Evolutionary conservation across 768 basidiomycete genomes (phyloP), one percentile per base, ranked within the genome.

Genomic region (Mycena leptocephala): DNA sequence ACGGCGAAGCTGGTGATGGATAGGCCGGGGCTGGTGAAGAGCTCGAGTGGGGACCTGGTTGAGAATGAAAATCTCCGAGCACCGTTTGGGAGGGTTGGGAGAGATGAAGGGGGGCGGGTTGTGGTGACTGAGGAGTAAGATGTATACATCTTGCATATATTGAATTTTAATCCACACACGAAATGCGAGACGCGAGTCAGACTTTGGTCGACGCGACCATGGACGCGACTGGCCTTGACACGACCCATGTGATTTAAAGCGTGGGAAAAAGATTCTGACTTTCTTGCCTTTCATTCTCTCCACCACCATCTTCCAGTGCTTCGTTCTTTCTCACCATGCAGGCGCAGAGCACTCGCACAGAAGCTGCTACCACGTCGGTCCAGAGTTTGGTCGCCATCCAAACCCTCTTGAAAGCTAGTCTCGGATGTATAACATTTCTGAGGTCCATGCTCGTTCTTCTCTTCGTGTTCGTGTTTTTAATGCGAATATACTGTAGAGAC

Each of bases 391-490:
- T 90, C 51, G 92, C 92, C 24, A 91, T 96, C 14, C 91, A 95
- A 80, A 95, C 94, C 14, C 86, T 96, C 53, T 85, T 96, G 8
- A 89, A 88, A 74, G 94, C 95, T 11, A 93, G 94, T 13, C 83
- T 96, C 55, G 94, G 94, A 0, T 94, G 94, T 69, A 94, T 96
- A 69, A 91, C 94, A 20, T 96, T 93, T 82, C 84, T 96, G 72
- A 91, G 95, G 95, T 92, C 77, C 37, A 73, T 48, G 13, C 32
- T 22, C 39, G 43, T 18, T 26, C 63, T 63, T 61, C 72, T 16
- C 51, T 22, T 71, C 33, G 9, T 10, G 24, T 58, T 61, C 24
- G 13, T 33, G 55, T 51, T 55, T 62, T 69, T 77, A 41, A 78
- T 16, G 3, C 68, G 1, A 41, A 6, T 6, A 10, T 53, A 3